Evolutionary conservation across 371 early-diverging fungal genomes (phyloP).

Genomic region (Mucor mucedo): DNA sequence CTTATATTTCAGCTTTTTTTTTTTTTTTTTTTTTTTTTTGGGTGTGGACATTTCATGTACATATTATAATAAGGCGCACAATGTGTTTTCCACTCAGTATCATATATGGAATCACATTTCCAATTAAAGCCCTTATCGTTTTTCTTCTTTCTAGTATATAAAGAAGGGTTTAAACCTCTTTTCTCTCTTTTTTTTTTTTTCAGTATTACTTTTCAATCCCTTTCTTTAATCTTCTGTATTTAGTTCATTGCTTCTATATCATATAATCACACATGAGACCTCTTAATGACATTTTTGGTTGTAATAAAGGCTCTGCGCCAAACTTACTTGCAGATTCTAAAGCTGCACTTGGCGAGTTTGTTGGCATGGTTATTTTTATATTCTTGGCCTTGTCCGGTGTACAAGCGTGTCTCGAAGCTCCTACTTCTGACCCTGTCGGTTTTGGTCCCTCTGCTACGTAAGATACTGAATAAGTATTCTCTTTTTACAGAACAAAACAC

Average conservation of each 20-base stretch:
- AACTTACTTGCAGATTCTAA: constrained; percentile 25
- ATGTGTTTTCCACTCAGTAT: not conserved
- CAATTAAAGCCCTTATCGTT: not conserved
- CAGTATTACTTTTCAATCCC: not conserved
- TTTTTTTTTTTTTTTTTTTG: not conserved
- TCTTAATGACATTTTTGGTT: constrained; percentile 16
- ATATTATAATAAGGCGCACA: not conserved
- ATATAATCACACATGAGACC: constrained; percentile 14
- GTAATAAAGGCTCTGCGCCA: constrained; percentile 20
- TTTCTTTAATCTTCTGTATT: not conserved
- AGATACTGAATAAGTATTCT: not conserved
- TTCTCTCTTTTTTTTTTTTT: not conserved
- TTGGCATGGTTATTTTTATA: constrained; percentile 62
- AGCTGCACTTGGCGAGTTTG: constrained; percentile 43
- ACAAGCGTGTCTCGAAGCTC: constrained; percentile 40
- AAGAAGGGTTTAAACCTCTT: not conserved
- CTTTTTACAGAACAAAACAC: too few species aligned
- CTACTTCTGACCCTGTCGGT: constrained; percentile 1
- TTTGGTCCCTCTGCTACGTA: constrained; percentile 24
- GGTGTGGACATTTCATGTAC: not conserved
- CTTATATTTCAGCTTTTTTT: not conserved
- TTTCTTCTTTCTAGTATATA: not conserved
- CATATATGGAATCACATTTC: not conserved
- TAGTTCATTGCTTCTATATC: not conserved
- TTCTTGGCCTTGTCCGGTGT: constrained; percentile 60